Evolutionary conservation across 2,329 filamentous ascomycete genomes (phyloP).

Genomic region (Annulohypoxylon truncatum): DNA sequence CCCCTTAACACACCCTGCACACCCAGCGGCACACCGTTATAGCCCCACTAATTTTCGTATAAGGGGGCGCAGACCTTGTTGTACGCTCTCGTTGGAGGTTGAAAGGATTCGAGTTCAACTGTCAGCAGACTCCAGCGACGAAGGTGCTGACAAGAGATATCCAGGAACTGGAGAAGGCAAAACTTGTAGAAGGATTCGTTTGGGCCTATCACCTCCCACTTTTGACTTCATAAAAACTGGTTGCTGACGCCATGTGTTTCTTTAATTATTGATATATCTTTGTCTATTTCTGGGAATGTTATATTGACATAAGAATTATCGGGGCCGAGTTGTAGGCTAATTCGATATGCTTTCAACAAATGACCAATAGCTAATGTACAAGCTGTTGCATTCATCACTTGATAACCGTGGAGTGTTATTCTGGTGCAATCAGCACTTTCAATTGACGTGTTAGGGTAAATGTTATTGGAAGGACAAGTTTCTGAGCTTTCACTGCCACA

Average conservation of each 20-base stretch:
- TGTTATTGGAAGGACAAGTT: too few relatives aligned
- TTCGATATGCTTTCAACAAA: too few relatives aligned
- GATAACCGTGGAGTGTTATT: too few relatives aligned
- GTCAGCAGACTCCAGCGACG: not conserved
- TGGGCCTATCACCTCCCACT: not conserved
- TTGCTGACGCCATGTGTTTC: not conserved
- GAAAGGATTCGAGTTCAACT: not conserved
- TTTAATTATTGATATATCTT: not conserved
- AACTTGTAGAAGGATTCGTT: not conserved
- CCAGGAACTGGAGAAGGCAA: not conserved
- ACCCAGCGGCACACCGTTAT: not conserved
- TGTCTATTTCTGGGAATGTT: not conserved
- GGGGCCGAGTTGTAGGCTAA: not conserved
- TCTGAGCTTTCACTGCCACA: not conserved
- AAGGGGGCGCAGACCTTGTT: not conserved
- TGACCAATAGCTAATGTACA: too few relatives aligned
- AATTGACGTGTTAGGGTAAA: too few relatives aligned
- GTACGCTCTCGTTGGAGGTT: not conserved
- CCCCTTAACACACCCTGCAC: slow-evolving; percentile 3
- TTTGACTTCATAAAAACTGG: not conserved
- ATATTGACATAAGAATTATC: not conserved
- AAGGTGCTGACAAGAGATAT: not conserved
- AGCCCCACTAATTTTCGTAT: not conserved
- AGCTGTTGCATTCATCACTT: too few relatives aligned
- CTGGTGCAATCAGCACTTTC: too few relatives aligned